Evolutionary conservation across 352 stramenopile genomes (phyloP), one percentile per base, ranked within the genome.

Genomic region (Phytopythium helicoides): DNA sequence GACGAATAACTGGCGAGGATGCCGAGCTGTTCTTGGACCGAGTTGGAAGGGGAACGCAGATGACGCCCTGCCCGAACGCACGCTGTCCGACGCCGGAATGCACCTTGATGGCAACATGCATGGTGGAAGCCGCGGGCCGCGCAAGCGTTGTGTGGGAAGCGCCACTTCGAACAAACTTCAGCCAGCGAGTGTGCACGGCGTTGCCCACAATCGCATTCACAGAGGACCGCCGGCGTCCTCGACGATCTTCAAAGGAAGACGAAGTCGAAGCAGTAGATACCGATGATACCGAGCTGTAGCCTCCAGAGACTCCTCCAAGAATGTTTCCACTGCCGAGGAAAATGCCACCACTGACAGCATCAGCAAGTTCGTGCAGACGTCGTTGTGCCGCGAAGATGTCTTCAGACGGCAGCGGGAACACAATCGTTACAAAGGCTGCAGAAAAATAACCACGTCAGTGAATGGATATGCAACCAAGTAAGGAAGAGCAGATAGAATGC

Each of bases 351-450:
- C 69, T 81, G 22, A 91, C 71, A 21, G 76, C 72, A 26, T 88
- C 78, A 1, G 83, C 83, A 26, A 93, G 73, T 53, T 91, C 76
- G n/a, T 88, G 68, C 14, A 94, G 66, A 39, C 81, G 85, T n/a
- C 81, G 79, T 54, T 94, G 84, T 37, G 86, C 80, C 3, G 81
- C 87, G 48, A 94, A 94, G 35, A 87, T 82, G 49, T 94, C 84
- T 59, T 94, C 84, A 0, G 77, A 89, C 34, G 84, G 84, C 15
- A 94, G 58, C 2, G 84, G 84, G 50, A 92, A 94, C 54, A 91
- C 72, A 23, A 89, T 64, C 7, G 75, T 89, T 34, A 91, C 68
- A 42, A 76, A 63, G 11, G 74, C 63, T 65, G 28, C 14, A 46
- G 31, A 60, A 39, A 37, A 62, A 54, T 7, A 67, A 33, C 28